Percentiles rank a stretch among this genome's conserved stretches.
Evolutionary conservation across 768 basidiomycete genomes (phyloP).

Genomic region (Pleurotus tuber-regium): DNA sequence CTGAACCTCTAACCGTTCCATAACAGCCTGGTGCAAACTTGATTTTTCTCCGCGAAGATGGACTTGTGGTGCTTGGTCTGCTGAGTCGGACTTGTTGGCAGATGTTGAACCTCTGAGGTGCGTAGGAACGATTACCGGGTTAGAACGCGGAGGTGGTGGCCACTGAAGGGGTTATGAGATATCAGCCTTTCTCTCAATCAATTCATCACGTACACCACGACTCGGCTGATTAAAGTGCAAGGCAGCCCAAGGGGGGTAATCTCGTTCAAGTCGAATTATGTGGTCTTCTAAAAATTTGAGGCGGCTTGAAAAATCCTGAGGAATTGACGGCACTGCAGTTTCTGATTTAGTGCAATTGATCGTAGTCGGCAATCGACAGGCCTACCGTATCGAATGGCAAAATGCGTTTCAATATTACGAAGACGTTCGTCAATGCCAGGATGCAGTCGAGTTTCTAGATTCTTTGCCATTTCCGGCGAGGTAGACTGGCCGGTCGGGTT

Average conservation of each 20-base stretch:
- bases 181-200: background rate
- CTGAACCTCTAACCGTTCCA: constrained; percentile 57
- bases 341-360: no score
- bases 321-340: constrained; percentile 65
- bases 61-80: background rate
- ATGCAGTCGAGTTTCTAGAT: constrained; percentile 36
- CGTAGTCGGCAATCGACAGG: no score
- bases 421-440: constrained; percentile 67
- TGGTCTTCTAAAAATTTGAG: constrained; percentile 76
- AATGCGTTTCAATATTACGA: constrained; percentile 64
- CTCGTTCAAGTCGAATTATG: constrained; percentile 71
- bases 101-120: constrained; percentile 38
- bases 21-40: constrained; percentile 52
- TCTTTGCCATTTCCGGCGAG: no score
- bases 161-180: constrained; percentile 43
- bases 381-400: constrained; percentile 74
- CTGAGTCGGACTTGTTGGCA: background rate
- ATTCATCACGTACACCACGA: constrained; percentile 57
- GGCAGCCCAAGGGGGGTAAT: constrained; percentile 86
- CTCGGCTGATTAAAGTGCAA: constrained; percentile 86
- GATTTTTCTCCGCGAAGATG: constrained; percentile 28
- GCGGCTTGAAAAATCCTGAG: constrained; percentile 60
- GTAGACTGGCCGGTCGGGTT: constrained; percentile 13
- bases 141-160: constrained; percentile 79
- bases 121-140: constrained; percentile 75